Conservation (phyloP, 2,329 filamentous ascomycete species). For the Clarireedia hainanense region DNA sequence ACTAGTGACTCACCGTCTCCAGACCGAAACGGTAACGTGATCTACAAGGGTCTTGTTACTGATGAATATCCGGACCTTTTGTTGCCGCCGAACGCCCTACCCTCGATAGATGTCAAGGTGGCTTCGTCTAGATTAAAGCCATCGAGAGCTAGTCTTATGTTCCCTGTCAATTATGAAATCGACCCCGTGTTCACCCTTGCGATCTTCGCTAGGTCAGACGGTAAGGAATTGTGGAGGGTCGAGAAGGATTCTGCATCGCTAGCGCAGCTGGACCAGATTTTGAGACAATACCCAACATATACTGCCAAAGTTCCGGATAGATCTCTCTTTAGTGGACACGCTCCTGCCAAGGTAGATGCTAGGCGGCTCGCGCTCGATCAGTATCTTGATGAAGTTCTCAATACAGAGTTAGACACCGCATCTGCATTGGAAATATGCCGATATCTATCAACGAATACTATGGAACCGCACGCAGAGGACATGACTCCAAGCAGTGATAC, state of each 20-base stretch:
- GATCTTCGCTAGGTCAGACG: conserved; percentile 68
- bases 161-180: conserved; percentile 73
- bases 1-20: conserved; percentile 26
- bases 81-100: conserved; percentile 79
- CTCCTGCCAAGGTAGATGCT: conserved; percentile 87
- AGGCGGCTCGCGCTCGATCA: conserved; percentile 71
- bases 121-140: conserved; percentile 93
- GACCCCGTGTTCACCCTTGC: conserved; percentile 92
- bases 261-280: conserved; percentile 69
- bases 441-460: conserved; percentile 66
- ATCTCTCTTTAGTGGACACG: conserved; percentile 81
- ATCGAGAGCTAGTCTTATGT: conserved; percentile 77
- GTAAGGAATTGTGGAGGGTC: conserved; percentile 80
- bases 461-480: conserved; percentile 56
- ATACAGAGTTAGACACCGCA: conserved; percentile 70
- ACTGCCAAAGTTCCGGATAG: conserved; percentile 74
- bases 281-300: conserved; percentile 68
- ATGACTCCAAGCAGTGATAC: conserved; percentile 33
- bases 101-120: conserved; percentile 77
- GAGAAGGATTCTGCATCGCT: conserved; percentile 86
- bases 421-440: conserved; percentile 77
- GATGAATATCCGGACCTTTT: conserved; percentile 83
- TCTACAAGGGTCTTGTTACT: conserved; percentile 72
- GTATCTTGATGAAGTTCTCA: conserved; percentile 79
- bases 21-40: conserved; percentile 36